Evolutionary conservation across 1,284 basidiomycete genomes (phyloP).

Genomic region (Apiotrichum veenhuisii): DNA sequence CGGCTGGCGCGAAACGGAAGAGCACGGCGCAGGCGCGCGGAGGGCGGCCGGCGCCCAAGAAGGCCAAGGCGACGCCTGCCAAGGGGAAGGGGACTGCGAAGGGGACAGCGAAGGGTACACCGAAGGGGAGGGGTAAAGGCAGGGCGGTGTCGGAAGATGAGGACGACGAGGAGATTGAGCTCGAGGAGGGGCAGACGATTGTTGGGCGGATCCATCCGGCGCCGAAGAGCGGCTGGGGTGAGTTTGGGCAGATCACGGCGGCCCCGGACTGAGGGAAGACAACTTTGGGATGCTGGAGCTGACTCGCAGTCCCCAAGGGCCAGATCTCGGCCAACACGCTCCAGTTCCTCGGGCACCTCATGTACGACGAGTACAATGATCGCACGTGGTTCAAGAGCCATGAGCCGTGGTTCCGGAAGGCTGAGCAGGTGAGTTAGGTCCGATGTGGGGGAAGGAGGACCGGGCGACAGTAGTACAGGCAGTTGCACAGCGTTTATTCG

Average conservation of each 20-base stretch:
- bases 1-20: constrained; percentile 10
- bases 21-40: not conserved
- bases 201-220: constrained; percentile 55
- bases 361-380: constrained; percentile 75
- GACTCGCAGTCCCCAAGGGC: constrained; percentile 66
- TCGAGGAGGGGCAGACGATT: constrained; percentile 37
- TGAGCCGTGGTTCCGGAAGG: constrained; percentile 74
- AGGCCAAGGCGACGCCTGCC: not conserved
- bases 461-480: no score
- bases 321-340: constrained; percentile 80
- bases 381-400: constrained; percentile 65
- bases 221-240: constrained; percentile 73
- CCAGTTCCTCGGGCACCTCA: constrained; percentile 66
- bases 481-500: no score
- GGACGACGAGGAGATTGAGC: constrained; percentile 29
- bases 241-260: constrained; percentile 28
- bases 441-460: not conserved
- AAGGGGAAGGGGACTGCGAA: not conserved
- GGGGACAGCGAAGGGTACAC: not conserved
- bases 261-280: not conserved
- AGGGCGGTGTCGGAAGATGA: constrained; percentile 31
- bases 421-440: constrained; percentile 59
- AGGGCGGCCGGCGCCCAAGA: not conserved
- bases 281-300: not conserved
- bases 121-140: constrained; percentile 4